Evolutionary conservation across 169 alveolate genomes (phyloP).

Genomic region (Babesia ovata): DNA sequence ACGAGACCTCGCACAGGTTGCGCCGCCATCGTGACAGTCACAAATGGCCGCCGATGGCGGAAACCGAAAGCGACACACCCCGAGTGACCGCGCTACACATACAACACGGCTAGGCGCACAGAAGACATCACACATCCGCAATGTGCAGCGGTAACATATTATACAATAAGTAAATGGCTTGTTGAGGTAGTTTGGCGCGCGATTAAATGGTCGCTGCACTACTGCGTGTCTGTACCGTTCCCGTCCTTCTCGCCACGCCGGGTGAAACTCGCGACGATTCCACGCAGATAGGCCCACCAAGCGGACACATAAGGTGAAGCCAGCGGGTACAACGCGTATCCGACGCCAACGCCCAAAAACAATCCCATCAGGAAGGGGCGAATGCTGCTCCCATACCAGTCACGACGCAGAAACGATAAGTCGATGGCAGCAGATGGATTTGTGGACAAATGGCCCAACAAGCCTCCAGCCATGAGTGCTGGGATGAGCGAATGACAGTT

Average conservation of each 20-base stretch:
- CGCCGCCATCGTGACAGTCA: conserved; percentile 39
- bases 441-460: conserved; percentile 3
- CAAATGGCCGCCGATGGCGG: neutral
- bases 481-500: conserved; percentile 22
- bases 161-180: neutral
- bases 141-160: neutral
- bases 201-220: neutral
- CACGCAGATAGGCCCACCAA: neutral
- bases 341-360: conserved; percentile 22
- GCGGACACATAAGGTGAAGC: neutral
- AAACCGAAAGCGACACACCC: conserved; percentile 2
- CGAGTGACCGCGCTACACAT: conserved; percentile 7
- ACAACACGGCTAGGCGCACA: neutral
- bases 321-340: conserved; percentile 14
- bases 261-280: neutral
- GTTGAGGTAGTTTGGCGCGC: neutral
- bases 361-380: conserved; percentile 22
- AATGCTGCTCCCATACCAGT: neutral
- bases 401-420: conserved; percentile 1
- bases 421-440: neutral
- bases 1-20: conserved; percentile 80
- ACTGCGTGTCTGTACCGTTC: neutral
- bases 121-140: conserved; percentile 5
- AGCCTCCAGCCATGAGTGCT: conserved; percentile 29
- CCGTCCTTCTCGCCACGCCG: neutral